Evolutionary conservation across 768 basidiomycete species (phyloP), one percentile per base, ranked within the genome.

Genomic region (Gymnopilus junonius): DNA sequence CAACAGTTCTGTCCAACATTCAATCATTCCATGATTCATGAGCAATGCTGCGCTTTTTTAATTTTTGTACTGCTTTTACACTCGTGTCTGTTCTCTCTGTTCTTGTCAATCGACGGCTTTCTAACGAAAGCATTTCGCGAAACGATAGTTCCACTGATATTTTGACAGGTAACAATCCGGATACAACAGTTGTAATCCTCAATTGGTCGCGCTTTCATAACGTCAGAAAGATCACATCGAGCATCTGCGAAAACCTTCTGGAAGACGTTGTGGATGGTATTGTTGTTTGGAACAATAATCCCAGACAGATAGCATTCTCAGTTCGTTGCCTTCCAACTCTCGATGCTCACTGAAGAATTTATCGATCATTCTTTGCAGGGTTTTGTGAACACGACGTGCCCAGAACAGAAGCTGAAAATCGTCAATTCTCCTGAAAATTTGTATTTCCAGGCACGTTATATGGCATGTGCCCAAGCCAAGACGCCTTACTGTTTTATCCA

Each of bases 191-290:
- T 7, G 75, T 90, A 40, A 69, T 91, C 39, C 76, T 90, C 43
- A 91, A 90, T 71, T 91, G 89, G 90, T 86, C 85, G 53, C 82
- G 87, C 17, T 79, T 89, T 23, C 75, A 80, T 0, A 92, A 91
- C 64, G 85, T 91, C 42, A 69, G 82, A 40, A 79, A 79, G 54
- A 87, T 91, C 55, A 78, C 79, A 17, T 80, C 82, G 23, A 69
- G 79, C 23, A 76, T 90, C 14, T 90, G 89, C 68, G 74, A 72
- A 3, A 66, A 79, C 8, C 76, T 74, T 65, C 72, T 88, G 32
- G 73, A 82, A 14, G 76, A 79, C 57, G 79, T 81, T 8, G 74
- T 89, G 25, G 74, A 79, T 14, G 75, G 79, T 55, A 78, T 90
- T 4, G 71, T 84, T 46, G 74, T 90, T 15, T 91, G 88, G 88